A percentile compares a stretch with the other conserved stretches of the same genome.
Evolutionary conservation across 2,329 filamentous ascomycete species (phyloP).

Genomic region (Rutstroemia sp.): DNA sequence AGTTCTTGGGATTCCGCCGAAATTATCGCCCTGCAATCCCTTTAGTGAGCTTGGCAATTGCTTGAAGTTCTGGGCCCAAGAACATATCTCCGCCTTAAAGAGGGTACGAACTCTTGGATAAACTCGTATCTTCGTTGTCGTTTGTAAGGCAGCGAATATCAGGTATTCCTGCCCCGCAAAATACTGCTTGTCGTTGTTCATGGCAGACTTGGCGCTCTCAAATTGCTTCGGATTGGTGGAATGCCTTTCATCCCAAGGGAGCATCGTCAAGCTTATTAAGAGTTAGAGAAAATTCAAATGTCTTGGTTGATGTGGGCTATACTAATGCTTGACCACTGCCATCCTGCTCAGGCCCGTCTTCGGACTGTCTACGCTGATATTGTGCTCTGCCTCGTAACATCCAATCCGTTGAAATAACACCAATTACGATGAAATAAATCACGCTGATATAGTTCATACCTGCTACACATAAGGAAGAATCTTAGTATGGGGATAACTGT

Average conservation of each 20-base stretch:
- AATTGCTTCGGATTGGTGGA: background rate
- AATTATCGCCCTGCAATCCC: too few species aligned
- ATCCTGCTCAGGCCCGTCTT: background rate
- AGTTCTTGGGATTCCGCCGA: too few species aligned
- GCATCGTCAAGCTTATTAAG: background rate
- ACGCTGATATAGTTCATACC: constrained; percentile 9
- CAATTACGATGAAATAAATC: constrained; percentile 1
- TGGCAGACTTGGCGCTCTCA: background rate
- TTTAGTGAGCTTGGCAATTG: too few species aligned
- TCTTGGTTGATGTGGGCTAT: background rate
- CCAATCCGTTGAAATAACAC: constrained; percentile 1
- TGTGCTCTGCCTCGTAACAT: constrained; percentile 1
- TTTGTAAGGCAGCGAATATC: too few species aligned
- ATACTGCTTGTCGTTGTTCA: background rate
- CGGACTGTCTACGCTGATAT: background rate
- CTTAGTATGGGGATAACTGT: background rate
- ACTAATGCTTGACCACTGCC: constrained; percentile 2
- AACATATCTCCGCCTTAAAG: too few species aligned
- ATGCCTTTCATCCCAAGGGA: background rate
- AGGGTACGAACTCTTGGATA: too few species aligned
- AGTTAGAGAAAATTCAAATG: background rate
- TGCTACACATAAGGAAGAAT: background rate
- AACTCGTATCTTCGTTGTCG: too few species aligned
- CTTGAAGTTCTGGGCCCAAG: too few species aligned
- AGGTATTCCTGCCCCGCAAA: background rate